phyloP scores from a whole-genome alignment of 805 yeast genomes.

The Saturnispora zaruensis region DNA sequence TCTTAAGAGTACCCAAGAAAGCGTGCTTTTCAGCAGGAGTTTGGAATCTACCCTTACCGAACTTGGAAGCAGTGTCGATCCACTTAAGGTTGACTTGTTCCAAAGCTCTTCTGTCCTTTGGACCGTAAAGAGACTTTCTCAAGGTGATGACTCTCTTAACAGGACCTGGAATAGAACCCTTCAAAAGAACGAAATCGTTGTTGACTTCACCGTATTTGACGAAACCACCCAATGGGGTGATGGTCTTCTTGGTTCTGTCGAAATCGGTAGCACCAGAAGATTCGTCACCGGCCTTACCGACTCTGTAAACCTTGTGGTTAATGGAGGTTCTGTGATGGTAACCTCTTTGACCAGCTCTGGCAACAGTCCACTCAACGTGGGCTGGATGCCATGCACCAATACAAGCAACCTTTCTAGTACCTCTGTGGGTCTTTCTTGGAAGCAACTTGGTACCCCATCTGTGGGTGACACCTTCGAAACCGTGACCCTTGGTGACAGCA shows the following conservation, averaged over 20 bases:
- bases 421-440: conserved; percentile 99
- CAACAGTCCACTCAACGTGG: conserved; percentile 99
- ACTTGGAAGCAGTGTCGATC: conserved; percentile 99
- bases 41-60: conserved; percentile 99
- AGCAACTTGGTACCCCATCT: conserved; percentile 99
- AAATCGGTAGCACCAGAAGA: conserved; percentile 91
- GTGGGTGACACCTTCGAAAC: conserved; percentile 99
- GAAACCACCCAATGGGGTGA: conserved; percentile 99
- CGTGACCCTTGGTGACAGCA: conserved; percentile 99
- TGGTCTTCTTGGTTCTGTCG: conserved; percentile 99
- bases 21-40: conserved; percentile 99
- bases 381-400: conserved; percentile 99
- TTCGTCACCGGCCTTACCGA: conserved; percentile 95
- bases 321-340: conserved; percentile 99
- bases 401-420: conserved; percentile 99
- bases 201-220: conserved; percentile 97
- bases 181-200: conserved; percentile 94
- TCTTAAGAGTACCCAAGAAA: conserved; percentile 99
- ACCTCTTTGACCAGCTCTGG: conserved; percentile 99
- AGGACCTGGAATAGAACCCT: conserved; percentile 99
- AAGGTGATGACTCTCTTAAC: conserved; percentile 98
- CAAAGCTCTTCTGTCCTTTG: conserved; percentile 95
- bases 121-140: conserved; percentile 96
- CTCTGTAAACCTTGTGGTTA: conserved; percentile 99
- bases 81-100: conserved; percentile 97